phyloP scores from a whole-genome alignment of 164 flowering plant species.

The Malania oleifera region DNA sequence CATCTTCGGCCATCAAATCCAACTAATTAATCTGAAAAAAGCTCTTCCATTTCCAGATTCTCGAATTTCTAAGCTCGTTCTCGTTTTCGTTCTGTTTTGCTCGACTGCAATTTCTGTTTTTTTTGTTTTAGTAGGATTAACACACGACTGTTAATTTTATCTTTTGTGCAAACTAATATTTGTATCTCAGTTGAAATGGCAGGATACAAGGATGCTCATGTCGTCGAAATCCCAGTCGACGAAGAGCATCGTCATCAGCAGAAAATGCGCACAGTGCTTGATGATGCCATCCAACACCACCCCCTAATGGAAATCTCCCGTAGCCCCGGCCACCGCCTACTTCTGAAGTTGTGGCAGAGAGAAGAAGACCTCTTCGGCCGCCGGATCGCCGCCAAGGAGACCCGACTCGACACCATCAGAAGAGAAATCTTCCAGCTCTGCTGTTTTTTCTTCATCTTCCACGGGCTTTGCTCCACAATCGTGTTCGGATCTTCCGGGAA shows the following conservation, averaged over 20 bases:
- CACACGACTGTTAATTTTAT: no score
- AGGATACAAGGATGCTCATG: slow-evolving; percentile 44
- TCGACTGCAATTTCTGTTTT: no score
- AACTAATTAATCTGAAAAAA: no score
- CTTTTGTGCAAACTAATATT: no score
- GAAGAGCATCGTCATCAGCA: slow-evolving; percentile 35
- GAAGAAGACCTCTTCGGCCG: slow-evolving; percentile 61
- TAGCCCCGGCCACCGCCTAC: slow-evolving; percentile 91
- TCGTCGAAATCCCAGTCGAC: slow-evolving; percentile 72
- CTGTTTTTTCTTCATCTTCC: slow-evolving; percentile 61
- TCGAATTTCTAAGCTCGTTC: no score
- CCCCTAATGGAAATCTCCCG: slow-evolving; percentile 79
- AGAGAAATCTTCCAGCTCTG: slow-evolving; percentile 67
- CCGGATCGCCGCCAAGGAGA: slow-evolving; percentile 46
- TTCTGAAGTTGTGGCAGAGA: slow-evolving; percentile 88
- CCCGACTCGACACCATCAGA: slow-evolving; percentile 42
- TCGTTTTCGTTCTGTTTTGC: no score
- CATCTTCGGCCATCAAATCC: no score
- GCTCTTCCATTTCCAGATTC: no score
- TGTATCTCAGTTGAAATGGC: no score
- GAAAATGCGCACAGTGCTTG: slow-evolving; percentile 13
- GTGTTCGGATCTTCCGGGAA: slow-evolving; percentile 48
- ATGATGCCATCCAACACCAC: slow-evolving; percentile 57
- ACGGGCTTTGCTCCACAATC: slow-evolving; percentile 53
- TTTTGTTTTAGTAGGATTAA: no score